Evolutionary conservation across 2,329 filamentous ascomycete species (phyloP), one percentile per base, ranked within the genome.

Genomic region (Ascochyta rabiei): DNA sequence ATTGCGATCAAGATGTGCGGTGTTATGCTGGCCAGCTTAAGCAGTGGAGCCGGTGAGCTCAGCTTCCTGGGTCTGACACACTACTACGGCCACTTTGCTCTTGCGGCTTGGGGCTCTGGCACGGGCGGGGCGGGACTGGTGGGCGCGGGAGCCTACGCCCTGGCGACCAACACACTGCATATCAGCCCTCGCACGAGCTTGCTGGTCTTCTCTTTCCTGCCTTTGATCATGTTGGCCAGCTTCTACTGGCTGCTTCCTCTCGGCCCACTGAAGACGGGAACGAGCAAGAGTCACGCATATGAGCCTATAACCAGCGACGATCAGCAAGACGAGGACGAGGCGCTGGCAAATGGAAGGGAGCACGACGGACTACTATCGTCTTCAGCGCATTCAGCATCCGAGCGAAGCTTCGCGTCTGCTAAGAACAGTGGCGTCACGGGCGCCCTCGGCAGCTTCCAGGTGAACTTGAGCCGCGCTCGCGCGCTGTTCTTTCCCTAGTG

Each of bases 11-110:
- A 96, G 75, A 84, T 98, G 73, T 80, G 86, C 0, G 95, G 95
- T 10, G 89, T 98, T 16, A 84, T 92, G 34, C 78, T 98, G 42
- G 91, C 93, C 1, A 96, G 91, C 66, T 76, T 98, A 45, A 90
- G 90, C 64, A 91, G 88, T 59, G 95, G 95, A 15, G 90, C 84
- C 16, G 95, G 95, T 28, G 95, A 98, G 78, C 80, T 97, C 55
- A 96, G 89, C 75, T 97, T 98, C 70, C 79, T 99, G 6, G 89
- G 91, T 1, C 77, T 99, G 68, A 96, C 93, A 13, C 93, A 98
- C 73, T 97, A 89, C 78, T 98, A 98, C 68, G 95, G 93, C 0
- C 87, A 86, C 8, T 88, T 90, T 75, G 91, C 91, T 64, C 82
- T 98, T 16, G 93, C 93, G 0, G 88, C 91, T 31, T 99, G 95